Base-by-base conservation (phyloP, 345 rosid species). In the Syzygium aromaticum region DNA sequence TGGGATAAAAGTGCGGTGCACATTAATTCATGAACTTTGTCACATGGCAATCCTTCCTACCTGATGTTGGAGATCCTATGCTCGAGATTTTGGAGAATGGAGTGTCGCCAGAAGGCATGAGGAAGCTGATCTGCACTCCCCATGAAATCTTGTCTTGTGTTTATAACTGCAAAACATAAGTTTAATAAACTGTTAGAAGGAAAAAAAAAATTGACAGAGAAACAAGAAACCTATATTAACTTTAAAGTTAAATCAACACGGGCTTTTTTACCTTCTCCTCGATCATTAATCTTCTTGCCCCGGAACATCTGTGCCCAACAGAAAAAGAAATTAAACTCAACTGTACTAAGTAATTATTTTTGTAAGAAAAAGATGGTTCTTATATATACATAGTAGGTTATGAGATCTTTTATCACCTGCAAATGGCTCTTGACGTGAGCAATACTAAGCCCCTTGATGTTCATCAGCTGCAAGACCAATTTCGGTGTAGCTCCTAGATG, bases 371-470 rank as follows among this genome's bases (percentile, higher is more conserved):
- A 78, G 56, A 30, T 43, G 28, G 13, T 53, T 82, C 52, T 40
- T 13, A 43, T 51, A 25, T 17, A n/a, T 30, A 56, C 12, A 6
- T 33, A 51, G 25, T 43, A 23, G 85, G 64, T 51, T 49, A 77
- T 15, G 28, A 30, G 85, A 85, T 49, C 85, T 25, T 86, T 33
- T 9, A 73, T 73, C 86, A 89, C 95, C 93, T 93, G 95, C 21
- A 93, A 92, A 86, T 93, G 94, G 89, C 94, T 92, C 86, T 93
- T 93, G 87, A 93, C 92, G 87, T 93, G 94, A 88, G 93, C 91
- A 85, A 93, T 92, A 51, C 85, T 86, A 51, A 92, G 91, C 27
- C 91, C 95, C 91, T 90, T 91, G 88, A 91, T 87, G 88, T 93
- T 92, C 95, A 93, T 92, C 64, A 89, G 84, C 87, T 92, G 92